Evolutionary conservation across 192 early-diverging fungal species (phyloP), one percentile per base, ranked within the genome.

Genomic region (Coemansia biformis): DNA sequence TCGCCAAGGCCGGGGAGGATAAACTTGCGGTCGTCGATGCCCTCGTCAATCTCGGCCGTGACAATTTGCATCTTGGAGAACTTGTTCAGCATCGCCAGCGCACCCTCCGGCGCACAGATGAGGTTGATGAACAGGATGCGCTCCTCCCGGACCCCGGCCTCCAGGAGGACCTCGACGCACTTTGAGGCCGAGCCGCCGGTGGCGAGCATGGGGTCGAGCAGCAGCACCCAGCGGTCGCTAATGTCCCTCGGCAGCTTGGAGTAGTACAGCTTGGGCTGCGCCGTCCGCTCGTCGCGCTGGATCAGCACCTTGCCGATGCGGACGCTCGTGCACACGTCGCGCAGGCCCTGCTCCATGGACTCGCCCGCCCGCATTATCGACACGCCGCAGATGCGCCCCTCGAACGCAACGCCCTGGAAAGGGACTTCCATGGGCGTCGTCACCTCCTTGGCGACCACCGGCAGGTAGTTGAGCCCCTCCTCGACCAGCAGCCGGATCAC

Each of bases 291-390:
- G 57, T 96, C 89, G 48, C 93, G 79, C 66, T 96, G 93, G 52
- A 96, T 96, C 39, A 96, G 55, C 26, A 96, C 91, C 76, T 96
- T 96, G 40, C 93, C 93, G 35, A 96, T 96, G 26, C 93, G 76
- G 9, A 92, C 88, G 64, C 86, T 87, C 46, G 82, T 78, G 63
- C 88, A 92, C 57, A 86, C 88, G 32, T 92, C 87, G 37, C 86
- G 78, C 43, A 88, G 71, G 0, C 86, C 89, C 49, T 90, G 82
- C 67, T 89, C 88, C 84, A 88, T 81, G n/a, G 89, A 81, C 65
- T 96, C 93, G 54, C 93, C 93, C n/a, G 93, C 93, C 19, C 90
- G 77, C 91, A 96, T 93, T 46, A 96, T 96, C 12, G 90, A 91
- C 5, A 94, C 88, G 22, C 92, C 92, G 69, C 92, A 94, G 59